A percentile compares a stretch with the other conserved stretches of the same genome.
phyloP scores from a whole-genome alignment of 1,284 basidiomycete genomes.

The Moesziomyces sp. region DNA sequence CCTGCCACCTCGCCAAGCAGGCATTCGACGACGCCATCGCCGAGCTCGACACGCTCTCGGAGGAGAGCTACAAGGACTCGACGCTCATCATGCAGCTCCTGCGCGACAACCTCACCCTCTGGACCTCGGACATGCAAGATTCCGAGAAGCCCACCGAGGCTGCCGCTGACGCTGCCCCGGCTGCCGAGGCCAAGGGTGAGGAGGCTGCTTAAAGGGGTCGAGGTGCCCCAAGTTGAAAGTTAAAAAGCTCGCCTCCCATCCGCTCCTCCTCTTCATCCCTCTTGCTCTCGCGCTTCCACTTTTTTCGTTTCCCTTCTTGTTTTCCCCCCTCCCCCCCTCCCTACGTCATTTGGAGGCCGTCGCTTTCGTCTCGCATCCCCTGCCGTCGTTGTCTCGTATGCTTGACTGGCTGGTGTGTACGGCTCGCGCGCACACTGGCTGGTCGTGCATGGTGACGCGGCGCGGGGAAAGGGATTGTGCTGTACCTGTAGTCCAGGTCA shows the following conservation, averaged over 20 bases:
- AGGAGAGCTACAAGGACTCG: constrained; percentile 95
- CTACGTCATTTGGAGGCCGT: constrained; percentile 44
- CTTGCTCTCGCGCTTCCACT: constrained; percentile 6
- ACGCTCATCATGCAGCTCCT: constrained; percentile 98
- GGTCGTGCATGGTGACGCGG: constrained; percentile 16
- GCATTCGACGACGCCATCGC: constrained; percentile 99
- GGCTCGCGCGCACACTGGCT: constrained; percentile 13
- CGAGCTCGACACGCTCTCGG: constrained; percentile 98
- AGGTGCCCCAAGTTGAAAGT: constrained; percentile 27
- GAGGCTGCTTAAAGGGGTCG: constrained; percentile 63
- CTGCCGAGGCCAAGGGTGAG: constrained; percentile 65
- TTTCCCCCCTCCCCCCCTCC: constrained; percentile 24
- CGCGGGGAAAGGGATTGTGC: constrained; percentile 36
- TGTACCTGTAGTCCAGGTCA: constrained; percentile 38
- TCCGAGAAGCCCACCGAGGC: constrained; percentile 68
- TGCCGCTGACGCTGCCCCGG: constrained; percentile 56
- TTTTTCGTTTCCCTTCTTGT: constrained; percentile 19
- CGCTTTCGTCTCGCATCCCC: constrained; percentile 40
- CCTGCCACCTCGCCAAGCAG: constrained; percentile 99
- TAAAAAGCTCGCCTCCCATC: constrained; percentile 26
- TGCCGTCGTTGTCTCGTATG: constrained; percentile 8
- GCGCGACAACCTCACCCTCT: constrained; percentile 94
- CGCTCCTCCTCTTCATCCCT: constrained; percentile 10
- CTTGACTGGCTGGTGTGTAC: constrained; percentile 20
- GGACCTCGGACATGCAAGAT: constrained; percentile 91